These are phyloP conservation scores for Boletus rubescentipes DNA, from an alignment of 768 basidiomycete genomes.

Conservation along the genomic window DNA sequence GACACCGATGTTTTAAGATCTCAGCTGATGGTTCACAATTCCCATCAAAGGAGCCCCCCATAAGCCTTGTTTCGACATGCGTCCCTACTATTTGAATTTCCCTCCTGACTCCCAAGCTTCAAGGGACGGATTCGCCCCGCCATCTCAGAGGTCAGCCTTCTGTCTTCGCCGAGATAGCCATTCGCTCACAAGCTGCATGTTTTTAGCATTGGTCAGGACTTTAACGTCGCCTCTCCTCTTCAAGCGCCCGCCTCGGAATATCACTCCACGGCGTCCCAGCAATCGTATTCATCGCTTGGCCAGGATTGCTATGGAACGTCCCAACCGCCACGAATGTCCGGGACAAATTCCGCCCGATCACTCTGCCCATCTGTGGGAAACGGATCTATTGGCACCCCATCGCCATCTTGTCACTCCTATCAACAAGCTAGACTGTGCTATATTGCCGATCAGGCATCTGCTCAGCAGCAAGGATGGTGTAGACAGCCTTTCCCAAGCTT, in stretches of 20 bases:
- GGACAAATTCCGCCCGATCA: constrained; percentile 5
- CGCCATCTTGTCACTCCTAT: constrained; percentile 16
- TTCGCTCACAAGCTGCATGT: constrained; percentile 7
- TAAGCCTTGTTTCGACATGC: constrained; percentile 19
- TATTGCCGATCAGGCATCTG: constrained; percentile 10
- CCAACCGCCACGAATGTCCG: background rate
- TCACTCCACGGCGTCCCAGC: background rate
- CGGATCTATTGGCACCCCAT: constrained; percentile 1
- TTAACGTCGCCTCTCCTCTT: background rate
- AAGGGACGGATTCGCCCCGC: background rate
- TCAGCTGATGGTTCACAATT: constrained; percentile 11
- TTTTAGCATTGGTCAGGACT: constrained; percentile 13
- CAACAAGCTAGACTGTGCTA: constrained; percentile 13
- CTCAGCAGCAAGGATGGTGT: constrained; percentile 5
- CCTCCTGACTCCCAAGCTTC: background rate
- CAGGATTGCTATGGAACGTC: background rate
- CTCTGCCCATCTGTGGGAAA: constrained; percentile 3
- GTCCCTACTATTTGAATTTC: constrained; percentile 12
- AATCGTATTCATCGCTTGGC: constrained; percentile 3
- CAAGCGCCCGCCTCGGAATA: background rate
- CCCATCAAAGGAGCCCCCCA: constrained; percentile 23
- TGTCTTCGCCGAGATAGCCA: constrained; percentile 1
- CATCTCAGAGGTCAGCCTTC: constrained; percentile 15
- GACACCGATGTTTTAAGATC: constrained; percentile 22
- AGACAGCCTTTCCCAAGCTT: background rate